phyloP scores from a whole-genome alignment of 164 flowering plant genomes.

The Nymphaea thermarum region DNA sequence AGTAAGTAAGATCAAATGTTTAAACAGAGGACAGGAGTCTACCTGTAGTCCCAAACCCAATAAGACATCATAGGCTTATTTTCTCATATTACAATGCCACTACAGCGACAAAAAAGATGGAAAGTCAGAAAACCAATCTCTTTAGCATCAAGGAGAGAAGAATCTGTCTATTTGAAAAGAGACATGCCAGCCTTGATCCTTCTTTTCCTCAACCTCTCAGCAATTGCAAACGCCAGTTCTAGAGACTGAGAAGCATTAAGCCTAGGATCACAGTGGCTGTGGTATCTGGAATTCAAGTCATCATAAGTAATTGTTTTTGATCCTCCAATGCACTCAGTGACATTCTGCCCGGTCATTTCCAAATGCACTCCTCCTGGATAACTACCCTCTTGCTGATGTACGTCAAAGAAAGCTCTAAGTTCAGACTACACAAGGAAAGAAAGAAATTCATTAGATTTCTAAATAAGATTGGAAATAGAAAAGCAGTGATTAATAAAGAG shows the following conservation, averaged over 20 bases:
- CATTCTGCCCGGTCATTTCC: conserved; percentile 71
- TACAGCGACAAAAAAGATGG: too few species aligned
- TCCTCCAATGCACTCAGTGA: conserved; percentile 64
- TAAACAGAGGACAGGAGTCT: too few species aligned
- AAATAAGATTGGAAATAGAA: neutral
- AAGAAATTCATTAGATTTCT: neutral
- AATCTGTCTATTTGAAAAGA: neutral
- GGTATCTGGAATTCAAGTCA: conserved; percentile 48
- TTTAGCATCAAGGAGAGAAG: too few species aligned
- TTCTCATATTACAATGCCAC: too few species aligned
- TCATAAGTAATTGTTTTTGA: conserved; percentile 39
- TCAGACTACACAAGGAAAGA: conserved; percentile 27
- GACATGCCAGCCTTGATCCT: conserved; percentile 14
- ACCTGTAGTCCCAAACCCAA: too few species aligned
- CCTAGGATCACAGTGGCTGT: conserved; percentile 63
- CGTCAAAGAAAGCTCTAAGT: conserved; percentile 60
- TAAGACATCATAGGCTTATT: too few species aligned
- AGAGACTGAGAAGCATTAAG: conserved; percentile 61
- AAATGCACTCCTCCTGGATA: conserved; percentile 55
- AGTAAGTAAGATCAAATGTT: too few species aligned
- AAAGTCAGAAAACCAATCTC: too few species aligned
- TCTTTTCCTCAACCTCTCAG: conserved; percentile 44
- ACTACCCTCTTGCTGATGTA: conserved; percentile 69
- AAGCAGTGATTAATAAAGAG: conserved; percentile 32
- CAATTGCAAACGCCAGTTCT: conserved; percentile 43